phyloP scores from a whole-genome alignment of 2,329 filamentous ascomycete genomes.

The Aspergillus felis region DNA sequence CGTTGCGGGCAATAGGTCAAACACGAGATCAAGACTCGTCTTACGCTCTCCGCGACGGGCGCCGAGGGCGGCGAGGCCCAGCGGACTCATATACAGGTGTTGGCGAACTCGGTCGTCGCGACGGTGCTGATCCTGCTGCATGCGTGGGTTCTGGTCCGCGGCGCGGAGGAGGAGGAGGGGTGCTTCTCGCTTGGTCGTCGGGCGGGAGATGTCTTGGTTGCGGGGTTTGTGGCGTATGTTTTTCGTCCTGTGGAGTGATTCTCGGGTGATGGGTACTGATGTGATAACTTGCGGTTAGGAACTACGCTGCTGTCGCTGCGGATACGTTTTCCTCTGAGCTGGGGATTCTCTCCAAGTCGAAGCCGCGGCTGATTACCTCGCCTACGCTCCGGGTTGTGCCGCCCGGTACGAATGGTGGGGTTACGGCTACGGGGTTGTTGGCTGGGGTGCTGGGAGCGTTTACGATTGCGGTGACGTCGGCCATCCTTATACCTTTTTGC shows the following conservation, averaged over 20 bases:
- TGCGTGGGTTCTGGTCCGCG: conserved; percentile 37
- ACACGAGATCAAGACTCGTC: conserved; percentile 73
- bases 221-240: conserved; percentile 40
- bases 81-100: conserved; percentile 79
- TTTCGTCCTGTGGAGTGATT: neutral
- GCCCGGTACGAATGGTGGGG: conserved; percentile 88
- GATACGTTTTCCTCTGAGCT: conserved; percentile 96
- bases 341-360: conserved; percentile 74
- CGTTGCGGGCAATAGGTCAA: conserved; percentile 60
- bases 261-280: neutral
- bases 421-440: conserved; percentile 68
- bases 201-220: conserved; percentile 35
- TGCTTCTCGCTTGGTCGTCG: conserved; percentile 39
- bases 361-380: conserved; percentile 83
- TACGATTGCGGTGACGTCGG: conserved; percentile 63
- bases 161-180: conserved; percentile 4
- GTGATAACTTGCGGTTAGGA: conserved; percentile 36
- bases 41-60: conserved; percentile 76
- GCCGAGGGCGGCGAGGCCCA: conserved; percentile 71
- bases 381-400: conserved; percentile 72
- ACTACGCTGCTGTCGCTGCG: conserved; percentile 87
- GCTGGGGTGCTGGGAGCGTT: conserved; percentile 73
- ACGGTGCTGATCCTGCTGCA: conserved; percentile 60
- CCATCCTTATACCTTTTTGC: conserved; percentile 68
- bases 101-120: conserved; percentile 81